Conservation (phyloP, 2,329 filamentous ascomycete genomes). For the Ustulina deusta region DNA sequence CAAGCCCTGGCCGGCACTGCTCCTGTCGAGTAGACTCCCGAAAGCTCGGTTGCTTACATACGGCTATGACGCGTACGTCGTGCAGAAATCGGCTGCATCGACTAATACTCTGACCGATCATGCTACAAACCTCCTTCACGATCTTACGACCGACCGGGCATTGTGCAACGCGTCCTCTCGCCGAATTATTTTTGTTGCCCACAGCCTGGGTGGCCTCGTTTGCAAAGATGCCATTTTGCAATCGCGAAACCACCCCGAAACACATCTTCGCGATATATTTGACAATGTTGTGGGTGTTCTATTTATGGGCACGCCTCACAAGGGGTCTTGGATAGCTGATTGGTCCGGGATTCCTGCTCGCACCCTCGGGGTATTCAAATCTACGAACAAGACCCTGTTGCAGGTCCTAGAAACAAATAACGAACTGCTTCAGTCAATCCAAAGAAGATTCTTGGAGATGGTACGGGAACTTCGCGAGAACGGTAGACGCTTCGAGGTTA, state of each 20-base stretch:
- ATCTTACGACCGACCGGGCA: constrained; percentile 7
- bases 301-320: not conserved
- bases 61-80: constrained; percentile 55
- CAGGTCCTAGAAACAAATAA: not conserved
- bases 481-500: not conserved
- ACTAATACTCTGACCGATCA: not conserved
- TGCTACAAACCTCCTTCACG: not conserved
- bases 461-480: not conserved
- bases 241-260: not conserved
- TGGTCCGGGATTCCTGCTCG: not conserved
- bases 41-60: constrained; percentile 55
- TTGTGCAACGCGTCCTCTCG: constrained; percentile 35
- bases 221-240: constrained; percentile 49
- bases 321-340: not conserved
- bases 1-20: constrained; percentile 52
- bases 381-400: constrained; percentile 1
- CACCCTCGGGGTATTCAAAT: not conserved
- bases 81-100: not conserved
- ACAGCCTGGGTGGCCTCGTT: constrained; percentile 57
- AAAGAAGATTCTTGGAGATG: not conserved
- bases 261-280: not conserved
- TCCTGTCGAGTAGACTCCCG: constrained; percentile 50
- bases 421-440: not conserved
- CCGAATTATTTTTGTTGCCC: constrained; percentile 53
- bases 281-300: not conserved